Evolutionary conservation across 768 basidiomycete genomes (phyloP), one percentile per base, ranked within the genome.

Genomic region (Xerocomellus amylosporus): DNA sequence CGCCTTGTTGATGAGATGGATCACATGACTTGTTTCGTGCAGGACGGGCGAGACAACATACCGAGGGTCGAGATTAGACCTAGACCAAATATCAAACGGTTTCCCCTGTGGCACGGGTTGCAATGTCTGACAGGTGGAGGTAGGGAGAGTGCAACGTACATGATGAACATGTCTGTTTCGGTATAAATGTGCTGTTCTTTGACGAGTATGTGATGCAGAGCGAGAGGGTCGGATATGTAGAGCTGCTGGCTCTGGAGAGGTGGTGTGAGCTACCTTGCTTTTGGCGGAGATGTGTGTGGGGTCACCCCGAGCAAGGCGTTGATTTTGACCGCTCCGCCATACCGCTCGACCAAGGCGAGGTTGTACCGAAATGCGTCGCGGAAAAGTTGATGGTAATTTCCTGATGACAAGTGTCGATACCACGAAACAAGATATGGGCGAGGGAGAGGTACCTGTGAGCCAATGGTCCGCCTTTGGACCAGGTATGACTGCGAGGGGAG

Each of bases 11-110:
- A 24, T 5, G 26, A 31, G 37, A 45, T 38, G 28, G 5, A 13
- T 48, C 15, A 13, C 17, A 8, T 17, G n/a, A 10, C 10, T 10
- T 13, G 10, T 28, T 5, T 22, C 0, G 20, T 5, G 5, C 2
- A 22, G 20, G 2, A 46, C 34, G n/a, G 20, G 8, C 20, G 36
- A 46, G 40, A 40, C 2, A 17, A 54, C 65, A 26, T 49, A 73
- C 73, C 74, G 4, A 73, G 65, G 24, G 75, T 76, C 0, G 71
- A 69, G 19, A 73, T 64, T 4, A 76, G 66, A 33, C 75, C 72
- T 14, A 64, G 58, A 17, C 76, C 76, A 33, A 77, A 76, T 43
- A 73, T 69, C 12, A 73, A 36, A 41, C 58, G 52, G 51, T 70
- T 69, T 24, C 55, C 65, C 52, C 68, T 69, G 48, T 28, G 5